Conservation (phyloP, 192 early-diverging fungal genomes). For the Hyaloraphidium curvatum region DNA sequence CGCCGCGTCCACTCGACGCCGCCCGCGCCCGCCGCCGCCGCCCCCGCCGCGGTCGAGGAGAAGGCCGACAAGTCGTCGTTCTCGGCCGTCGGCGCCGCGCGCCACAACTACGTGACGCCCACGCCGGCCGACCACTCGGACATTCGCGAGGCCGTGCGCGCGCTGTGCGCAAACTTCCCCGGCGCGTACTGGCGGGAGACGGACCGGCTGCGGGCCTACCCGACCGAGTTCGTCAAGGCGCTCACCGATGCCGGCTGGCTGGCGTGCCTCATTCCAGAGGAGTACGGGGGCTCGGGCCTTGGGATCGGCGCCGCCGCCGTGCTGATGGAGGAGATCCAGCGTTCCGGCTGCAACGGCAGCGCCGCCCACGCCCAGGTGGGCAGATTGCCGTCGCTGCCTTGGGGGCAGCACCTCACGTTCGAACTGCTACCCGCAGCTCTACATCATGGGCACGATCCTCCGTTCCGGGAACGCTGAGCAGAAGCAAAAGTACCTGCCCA, state of each 20-base stretch:
- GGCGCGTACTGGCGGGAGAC: not conserved
- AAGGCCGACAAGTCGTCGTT: not conserved
- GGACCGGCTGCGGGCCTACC: not conserved
- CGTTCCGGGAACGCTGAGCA: not conserved
- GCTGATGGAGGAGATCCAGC: not conserved
- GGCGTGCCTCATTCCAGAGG: not conserved
- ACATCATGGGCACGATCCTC: not conserved
- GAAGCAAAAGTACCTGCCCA: not conserved
- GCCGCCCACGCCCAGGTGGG: not conserved
- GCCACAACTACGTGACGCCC: not conserved
- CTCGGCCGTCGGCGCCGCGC: not conserved
- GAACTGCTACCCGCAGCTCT: too few relatives aligned
- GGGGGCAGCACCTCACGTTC: too few relatives aligned
- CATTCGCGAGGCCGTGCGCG: not conserved
- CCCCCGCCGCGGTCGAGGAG: too few relatives aligned
- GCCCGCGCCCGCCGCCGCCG: too few relatives aligned
- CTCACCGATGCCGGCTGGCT: not conserved
- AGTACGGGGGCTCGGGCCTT: not conserved
- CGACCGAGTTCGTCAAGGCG: not conserved
- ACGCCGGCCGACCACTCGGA: not conserved
- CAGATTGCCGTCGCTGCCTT: too few relatives aligned
- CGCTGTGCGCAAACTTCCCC: not conserved
- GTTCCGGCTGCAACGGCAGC: not conserved
- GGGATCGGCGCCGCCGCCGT: not conserved
- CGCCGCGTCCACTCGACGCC: too few relatives aligned